A percentile compares a stretch with the other conserved stretches of the same genome.
These are phyloP conservation scores for Simplicillium aogashimaense DNA, from an alignment of 2,329 filamentous ascomycete species.

Conservation along the genomic window DNA sequence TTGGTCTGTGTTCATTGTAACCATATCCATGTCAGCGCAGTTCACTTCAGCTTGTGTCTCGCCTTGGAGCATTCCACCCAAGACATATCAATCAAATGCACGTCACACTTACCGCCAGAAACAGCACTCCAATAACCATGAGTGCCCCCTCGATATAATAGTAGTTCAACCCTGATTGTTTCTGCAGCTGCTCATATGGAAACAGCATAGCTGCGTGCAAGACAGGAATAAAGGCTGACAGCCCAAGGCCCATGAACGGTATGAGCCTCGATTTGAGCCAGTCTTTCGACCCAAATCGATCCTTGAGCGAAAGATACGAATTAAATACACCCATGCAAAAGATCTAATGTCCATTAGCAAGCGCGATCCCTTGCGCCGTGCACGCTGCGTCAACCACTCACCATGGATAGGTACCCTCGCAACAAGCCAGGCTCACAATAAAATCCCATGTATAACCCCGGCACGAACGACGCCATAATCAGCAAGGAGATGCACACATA, in stretches of 20 bases:
- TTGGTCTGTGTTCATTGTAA: conserved; percentile 17
- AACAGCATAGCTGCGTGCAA: conserved; percentile 26
- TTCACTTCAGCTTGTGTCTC: not conserved
- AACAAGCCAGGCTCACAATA: conserved; percentile 24
- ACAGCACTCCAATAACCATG: conserved; percentile 22
- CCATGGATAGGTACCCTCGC: conserved; percentile 23
- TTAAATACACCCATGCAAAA: conserved; percentile 19
- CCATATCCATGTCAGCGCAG: not conserved
- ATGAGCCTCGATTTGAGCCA: conserved; percentile 24
- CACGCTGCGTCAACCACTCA: too few relatives aligned
- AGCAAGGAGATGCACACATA: conserved; percentile 26
- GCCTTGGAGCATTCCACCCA: conserved; percentile 10
- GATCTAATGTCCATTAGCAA: conserved; percentile 17
- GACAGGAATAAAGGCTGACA: conserved; percentile 27
- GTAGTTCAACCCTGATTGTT: conserved; percentile 28
- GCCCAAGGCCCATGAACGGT: conserved; percentile 24
- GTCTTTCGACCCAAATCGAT: conserved; percentile 21
- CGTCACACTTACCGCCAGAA: conserved; percentile 28
- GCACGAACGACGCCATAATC: conserved; percentile 26
- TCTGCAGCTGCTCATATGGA: conserved; percentile 24
- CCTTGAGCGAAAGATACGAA: conserved; percentile 23
- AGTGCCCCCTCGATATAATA: conserved; percentile 28
- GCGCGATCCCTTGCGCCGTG: not conserved
- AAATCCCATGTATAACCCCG: conserved; percentile 28
- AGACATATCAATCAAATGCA: conserved; percentile 26